Evolutionary conservation across 495 filamentous ascomycete genomes (phyloP).

Genomic region (Podospora australis): DNA sequence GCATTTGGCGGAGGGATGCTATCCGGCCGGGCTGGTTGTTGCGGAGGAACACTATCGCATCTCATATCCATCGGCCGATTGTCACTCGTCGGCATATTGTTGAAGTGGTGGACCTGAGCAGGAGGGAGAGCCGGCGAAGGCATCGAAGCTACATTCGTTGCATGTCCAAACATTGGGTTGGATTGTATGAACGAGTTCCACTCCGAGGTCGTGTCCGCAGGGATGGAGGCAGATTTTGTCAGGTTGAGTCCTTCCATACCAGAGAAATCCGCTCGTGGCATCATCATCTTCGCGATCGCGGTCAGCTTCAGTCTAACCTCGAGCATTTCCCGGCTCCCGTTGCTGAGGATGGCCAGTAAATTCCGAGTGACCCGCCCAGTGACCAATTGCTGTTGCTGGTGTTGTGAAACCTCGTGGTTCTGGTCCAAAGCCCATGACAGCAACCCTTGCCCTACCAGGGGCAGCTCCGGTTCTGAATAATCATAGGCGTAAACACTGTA

Average conservation of each 20-base stretch:
- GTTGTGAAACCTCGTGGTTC: constrained; percentile 39
- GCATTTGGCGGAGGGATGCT: constrained; percentile 19
- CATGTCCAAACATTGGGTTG: constrained; percentile 30
- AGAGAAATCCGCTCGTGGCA: constrained; percentile 41
- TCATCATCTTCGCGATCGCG: constrained; percentile 65
- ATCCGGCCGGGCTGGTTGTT: constrained; percentile 13
- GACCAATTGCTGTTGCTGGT: constrained; percentile 61
- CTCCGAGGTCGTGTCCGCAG: constrained; percentile 38
- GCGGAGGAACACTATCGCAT: constrained; percentile 12
- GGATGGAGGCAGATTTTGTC: constrained; percentile 20
- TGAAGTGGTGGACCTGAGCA: constrained; percentile 17
- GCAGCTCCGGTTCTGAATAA: constrained; percentile 88
- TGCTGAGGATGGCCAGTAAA: constrained; percentile 71
- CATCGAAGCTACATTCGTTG: constrained; percentile 20
- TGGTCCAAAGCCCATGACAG: constrained; percentile 72
- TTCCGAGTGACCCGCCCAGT: constrained; percentile 89
- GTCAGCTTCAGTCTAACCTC: constrained; percentile 90
- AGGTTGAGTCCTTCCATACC: constrained; percentile 17
- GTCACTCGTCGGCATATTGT: constrained; percentile 8
- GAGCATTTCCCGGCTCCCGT: constrained; percentile 78
- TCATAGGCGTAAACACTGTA: constrained; percentile 96
- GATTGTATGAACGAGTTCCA: constrained; percentile 46
- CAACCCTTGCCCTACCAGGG: constrained; percentile 93
- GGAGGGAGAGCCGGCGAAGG: constrained; percentile 26
- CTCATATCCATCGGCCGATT: constrained; percentile 16